Evolutionary conservation across 768 basidiomycete species (phyloP), one percentile per base, ranked within the genome.

Genomic region (Termitomyces heimii): DNA sequence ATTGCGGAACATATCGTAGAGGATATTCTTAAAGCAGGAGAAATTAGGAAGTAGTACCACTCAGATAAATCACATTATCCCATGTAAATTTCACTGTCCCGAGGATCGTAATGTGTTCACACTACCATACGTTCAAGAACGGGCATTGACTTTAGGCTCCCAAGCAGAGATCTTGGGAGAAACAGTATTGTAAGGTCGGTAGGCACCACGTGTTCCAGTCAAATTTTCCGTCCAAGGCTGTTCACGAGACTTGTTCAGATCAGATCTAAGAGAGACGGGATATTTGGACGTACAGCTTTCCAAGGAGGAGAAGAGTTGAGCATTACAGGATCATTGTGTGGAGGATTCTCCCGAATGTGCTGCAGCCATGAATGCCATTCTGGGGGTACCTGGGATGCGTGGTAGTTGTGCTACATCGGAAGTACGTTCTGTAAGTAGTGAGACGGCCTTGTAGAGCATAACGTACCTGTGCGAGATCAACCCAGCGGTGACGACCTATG

Each of bases 291-390:
- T 72, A 96, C 95, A 12, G 84, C 82, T 69, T 91, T 80, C 95
- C 95, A 98, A 0, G 85, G 72, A 2, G 89, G 93, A 31, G 83
- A 81, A 39, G 79, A 63, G 57, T 77, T 82, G 65, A 88, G 81
- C 71, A 96, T 75, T 26, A 92, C 73, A 1, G 77, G 68, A 66
- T 98, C 96, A 57, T 87, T 77, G 1, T 79, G 75, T 0, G 96
- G 96, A 5, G 93, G 82, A 26, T 86, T 83, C 62, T 85, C 82
- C 49, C 96, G 89, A 65, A 96, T 97, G 67, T 97, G 94, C 10
- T 81, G 79, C 37, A 98, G 73, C 95, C 95, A 98, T 5, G 94
- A 85, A 75, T 97, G 96, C 96, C 96, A 98, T 73, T 96, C 94
- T 0, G 95, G 83, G 16, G 94, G 91, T 35, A 97, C 86, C 76